Conservation (phyloP, 1,284 basidiomycete species). For the Thecaphora thlaspeos region DNA sequence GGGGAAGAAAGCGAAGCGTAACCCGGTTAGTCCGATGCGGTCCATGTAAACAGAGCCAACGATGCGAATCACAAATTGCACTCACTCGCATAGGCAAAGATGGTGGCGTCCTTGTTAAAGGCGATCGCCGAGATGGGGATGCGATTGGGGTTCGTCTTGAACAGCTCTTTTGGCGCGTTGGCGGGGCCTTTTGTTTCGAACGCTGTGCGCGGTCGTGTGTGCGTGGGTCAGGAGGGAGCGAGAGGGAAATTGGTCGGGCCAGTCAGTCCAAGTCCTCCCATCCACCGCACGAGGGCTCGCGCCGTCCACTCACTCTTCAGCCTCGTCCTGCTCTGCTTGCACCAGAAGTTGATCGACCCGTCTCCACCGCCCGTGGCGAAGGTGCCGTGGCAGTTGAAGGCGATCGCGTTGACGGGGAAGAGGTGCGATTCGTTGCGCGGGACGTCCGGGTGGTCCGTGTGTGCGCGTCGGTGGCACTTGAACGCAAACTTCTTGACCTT, state of each 20-base stretch:
- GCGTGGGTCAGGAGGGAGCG: too few species aligned
- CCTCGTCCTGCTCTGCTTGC: conserved; percentile 82
- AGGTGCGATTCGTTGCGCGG: conserved; percentile 63
- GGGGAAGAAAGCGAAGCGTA: too few species aligned
- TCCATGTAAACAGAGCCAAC: background rate
- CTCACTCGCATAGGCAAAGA: conserved; percentile 53
- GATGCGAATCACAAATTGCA: background rate
- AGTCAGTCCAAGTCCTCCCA: background rate
- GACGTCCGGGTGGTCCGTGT: conserved; percentile 66
- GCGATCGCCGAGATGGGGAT: conserved; percentile 49
- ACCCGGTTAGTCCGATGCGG: background rate
- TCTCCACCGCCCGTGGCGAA: conserved; percentile 84
- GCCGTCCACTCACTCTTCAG: conserved; percentile 72
- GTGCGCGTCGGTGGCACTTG: conserved; percentile 82
- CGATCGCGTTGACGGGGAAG: conserved; percentile 85
- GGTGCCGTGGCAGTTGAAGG: conserved; percentile 88
- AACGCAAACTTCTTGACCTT: conserved; percentile 78
- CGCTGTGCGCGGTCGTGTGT: conserved; percentile 19
- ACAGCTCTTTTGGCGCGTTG: conserved; percentile 45
- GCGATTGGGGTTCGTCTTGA: conserved; percentile 50
- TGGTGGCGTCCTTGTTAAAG: conserved; percentile 50
- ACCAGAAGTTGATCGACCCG: conserved; percentile 64
- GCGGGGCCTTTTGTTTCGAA: conserved; percentile 51
- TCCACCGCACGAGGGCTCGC: background rate
- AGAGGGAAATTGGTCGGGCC: too few species aligned